Percentiles rank a stretch among this genome's conserved stretches.
phyloP scores from a whole-genome alignment of 306 rosid species.

The Notholithocarpus densiflorus region DNA sequence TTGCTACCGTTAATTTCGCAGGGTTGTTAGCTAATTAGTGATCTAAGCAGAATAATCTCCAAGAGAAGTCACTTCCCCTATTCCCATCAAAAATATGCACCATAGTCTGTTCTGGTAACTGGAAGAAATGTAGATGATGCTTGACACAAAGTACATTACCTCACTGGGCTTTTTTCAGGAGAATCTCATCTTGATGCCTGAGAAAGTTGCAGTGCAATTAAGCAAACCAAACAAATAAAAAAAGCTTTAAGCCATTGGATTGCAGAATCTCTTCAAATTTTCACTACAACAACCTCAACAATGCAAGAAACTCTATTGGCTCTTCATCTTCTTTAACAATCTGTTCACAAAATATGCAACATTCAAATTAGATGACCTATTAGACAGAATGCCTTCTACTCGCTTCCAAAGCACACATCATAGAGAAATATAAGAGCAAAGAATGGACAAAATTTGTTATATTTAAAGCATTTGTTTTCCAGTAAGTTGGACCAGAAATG shows the following conservation, averaged over 20 bases:
- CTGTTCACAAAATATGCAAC: constrained; percentile 38
- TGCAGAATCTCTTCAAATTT: constrained; percentile 24
- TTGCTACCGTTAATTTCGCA: neutral
- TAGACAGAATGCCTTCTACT: neutral
- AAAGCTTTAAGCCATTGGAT: constrained; percentile 24
- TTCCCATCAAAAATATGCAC: neutral
- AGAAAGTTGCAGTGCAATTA: constrained; percentile 24
- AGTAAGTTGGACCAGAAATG: neutral
- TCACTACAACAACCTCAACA: constrained; percentile 57
- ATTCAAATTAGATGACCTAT: constrained; percentile 16
- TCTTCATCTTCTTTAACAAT: constrained; percentile 78
- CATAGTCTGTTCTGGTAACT: constrained; percentile 6
- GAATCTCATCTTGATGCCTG: constrained; percentile 36
- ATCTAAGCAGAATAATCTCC: neutral
- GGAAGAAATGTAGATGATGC: constrained; percentile 5
- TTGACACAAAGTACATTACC: constrained; percentile 39
- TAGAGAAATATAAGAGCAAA: neutral
- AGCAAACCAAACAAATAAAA: constrained; percentile 36
- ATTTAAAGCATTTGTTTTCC: neutral
- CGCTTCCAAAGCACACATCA: neutral
- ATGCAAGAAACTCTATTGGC: constrained; percentile 59
- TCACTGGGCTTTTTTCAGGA: constrained; percentile 33
- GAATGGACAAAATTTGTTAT: neutral
- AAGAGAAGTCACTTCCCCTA: neutral
- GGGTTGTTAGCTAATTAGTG: neutral